phyloP scores from a whole-genome alignment of 768 basidiomycete genomes.

The Leccinum olivaceopallidum region DNA sequence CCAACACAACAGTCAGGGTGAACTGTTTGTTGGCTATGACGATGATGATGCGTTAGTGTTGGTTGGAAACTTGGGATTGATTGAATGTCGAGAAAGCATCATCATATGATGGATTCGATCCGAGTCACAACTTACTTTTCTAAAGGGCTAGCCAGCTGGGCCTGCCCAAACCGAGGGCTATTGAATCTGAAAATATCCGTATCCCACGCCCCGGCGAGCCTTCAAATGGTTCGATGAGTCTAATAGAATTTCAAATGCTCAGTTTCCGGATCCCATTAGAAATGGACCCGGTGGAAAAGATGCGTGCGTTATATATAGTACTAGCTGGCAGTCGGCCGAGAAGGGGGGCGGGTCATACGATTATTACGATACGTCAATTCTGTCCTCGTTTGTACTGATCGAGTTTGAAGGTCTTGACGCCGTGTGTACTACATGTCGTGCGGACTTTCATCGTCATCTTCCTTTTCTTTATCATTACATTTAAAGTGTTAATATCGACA shows the following conservation, averaged over 20 bases:
- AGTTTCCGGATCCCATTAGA: neutral
- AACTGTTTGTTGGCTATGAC: neutral
- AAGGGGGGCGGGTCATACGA: too few species aligned
- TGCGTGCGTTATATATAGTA: neutral
- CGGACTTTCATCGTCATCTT: neutral
- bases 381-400: neutral
- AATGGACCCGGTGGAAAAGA: neutral
- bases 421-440: neutral
- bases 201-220: neutral
- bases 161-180: neutral
- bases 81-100: neutral
- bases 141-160: neutral
- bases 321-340: neutral
- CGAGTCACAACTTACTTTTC: neutral
- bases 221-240: neutral
- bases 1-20: neutral
- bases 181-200: neutral
- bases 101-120: neutral
- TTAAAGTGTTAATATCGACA: slow-evolving; percentile 7
- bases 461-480: neutral
- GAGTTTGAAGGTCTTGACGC: neutral
- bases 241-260: neutral
- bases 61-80: neutral
- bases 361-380: too few species aligned
- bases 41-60: neutral